Evolutionary conservation across 192 early-diverging fungal species (phyloP).

Genomic region (Phlyctochytrium arcticum): DNA sequence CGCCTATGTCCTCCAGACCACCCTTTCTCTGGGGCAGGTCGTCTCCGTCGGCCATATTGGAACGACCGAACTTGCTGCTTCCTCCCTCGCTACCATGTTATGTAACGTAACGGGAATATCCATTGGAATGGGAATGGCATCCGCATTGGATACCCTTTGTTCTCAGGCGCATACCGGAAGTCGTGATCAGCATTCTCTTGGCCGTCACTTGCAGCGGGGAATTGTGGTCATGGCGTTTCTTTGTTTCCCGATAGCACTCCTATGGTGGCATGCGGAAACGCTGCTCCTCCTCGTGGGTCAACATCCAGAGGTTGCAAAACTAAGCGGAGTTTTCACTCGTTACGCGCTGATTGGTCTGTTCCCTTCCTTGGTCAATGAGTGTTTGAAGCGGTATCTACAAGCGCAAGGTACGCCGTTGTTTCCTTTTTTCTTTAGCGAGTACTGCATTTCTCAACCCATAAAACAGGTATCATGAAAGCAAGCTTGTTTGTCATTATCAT

Average conservation of each 20-base stretch:
- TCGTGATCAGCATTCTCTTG: slow-evolving; percentile 35
- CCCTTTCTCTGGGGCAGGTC: slow-evolving; percentile 18
- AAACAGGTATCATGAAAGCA: slow-evolving; percentile 72
- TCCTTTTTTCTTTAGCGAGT: background rate
- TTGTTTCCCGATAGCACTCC: slow-evolving; percentile 63
- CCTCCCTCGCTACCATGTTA: slow-evolving; percentile 33
- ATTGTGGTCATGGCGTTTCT: slow-evolving; percentile 69
- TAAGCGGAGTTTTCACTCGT: slow-evolving; percentile 68
- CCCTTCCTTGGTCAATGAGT: slow-evolving; percentile 78
- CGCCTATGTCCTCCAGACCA: slow-evolving; percentile 36
- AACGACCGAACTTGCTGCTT: slow-evolving; percentile 40
- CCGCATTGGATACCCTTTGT: slow-evolving; percentile 51
- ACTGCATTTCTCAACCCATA: background rate
- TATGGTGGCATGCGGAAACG: slow-evolving; percentile 69
- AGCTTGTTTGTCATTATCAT: slow-evolving; percentile 68
- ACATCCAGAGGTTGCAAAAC: slow-evolving; percentile 59
- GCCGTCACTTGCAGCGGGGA: slow-evolving; percentile 56
- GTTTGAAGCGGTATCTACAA: slow-evolving; percentile 81
- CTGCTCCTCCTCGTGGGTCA: slow-evolving; percentile 73
- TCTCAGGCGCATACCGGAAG: slow-evolving; percentile 42
- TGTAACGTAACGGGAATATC: slow-evolving; percentile 47
- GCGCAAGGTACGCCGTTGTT: slow-evolving; percentile 60
- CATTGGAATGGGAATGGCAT: slow-evolving; percentile 46
- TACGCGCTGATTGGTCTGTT: slow-evolving; percentile 69
- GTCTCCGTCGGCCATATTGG: slow-evolving; percentile 33